These are phyloP conservation scores for Calonectria leucothoes DNA, from an alignment of 2,329 filamentous ascomycete genomes.

Conservation along the genomic window DNA sequence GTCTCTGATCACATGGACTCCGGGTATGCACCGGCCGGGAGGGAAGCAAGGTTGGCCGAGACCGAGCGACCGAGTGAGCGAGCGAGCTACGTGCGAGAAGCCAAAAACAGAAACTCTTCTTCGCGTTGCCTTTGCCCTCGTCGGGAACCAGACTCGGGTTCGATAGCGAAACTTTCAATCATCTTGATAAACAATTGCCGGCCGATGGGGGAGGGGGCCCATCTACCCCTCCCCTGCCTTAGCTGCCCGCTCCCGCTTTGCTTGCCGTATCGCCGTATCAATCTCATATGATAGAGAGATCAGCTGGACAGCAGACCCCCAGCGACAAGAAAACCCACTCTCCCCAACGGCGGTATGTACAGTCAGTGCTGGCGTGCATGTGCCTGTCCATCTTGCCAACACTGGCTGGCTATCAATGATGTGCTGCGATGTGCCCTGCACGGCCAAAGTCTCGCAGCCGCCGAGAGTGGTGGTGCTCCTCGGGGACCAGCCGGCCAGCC, in stretches of 20 bases:
- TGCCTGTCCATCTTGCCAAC: slow-evolving; percentile 2
- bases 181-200: not conserved
- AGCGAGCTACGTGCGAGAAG: not conserved
- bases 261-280: slow-evolving; percentile 30
- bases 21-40: slow-evolving; percentile 12
- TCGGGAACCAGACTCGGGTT: not conserved
- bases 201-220: not conserved
- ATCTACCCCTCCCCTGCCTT: not conserved
- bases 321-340: not conserved
- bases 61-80: too few species aligned
- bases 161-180: not conserved
- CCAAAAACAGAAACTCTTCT: not conserved
- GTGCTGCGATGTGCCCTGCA: not conserved
- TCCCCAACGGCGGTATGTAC: not conserved
- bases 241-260: not conserved
- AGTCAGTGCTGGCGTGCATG: not conserved
- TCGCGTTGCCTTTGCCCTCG: not conserved
- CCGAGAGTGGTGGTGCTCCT: not conserved
- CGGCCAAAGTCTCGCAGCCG: slow-evolving; percentile 25
- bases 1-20: slow-evolving; percentile 6
- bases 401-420: not conserved
- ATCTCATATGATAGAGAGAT: slow-evolving; percentile 41
- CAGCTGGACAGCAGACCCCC: slow-evolving; percentile 21
- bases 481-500: not conserved
- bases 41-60: not conserved